A percentile compares a stretch with the other conserved stretches of the same genome.
These are phyloP conservation scores for Phoma sp. DNA, from an alignment of 2,329 filamentous ascomycete genomes.

Conservation along the genomic window DNA sequence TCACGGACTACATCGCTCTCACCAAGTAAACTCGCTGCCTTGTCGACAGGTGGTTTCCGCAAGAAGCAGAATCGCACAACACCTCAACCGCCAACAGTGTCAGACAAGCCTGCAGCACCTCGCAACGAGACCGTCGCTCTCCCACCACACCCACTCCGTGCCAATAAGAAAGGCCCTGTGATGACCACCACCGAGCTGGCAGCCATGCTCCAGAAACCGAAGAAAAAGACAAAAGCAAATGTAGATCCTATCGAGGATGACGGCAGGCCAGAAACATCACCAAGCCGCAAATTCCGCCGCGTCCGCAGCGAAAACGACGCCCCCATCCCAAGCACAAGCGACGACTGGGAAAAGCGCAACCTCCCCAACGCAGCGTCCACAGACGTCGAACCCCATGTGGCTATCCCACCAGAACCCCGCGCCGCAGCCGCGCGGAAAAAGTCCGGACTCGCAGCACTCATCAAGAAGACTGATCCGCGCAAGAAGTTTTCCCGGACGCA, in stretches of 20 bases:
- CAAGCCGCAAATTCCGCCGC: conserved; percentile 32
- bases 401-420: too few relatives aligned
- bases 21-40: conserved; percentile 21
- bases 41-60: conserved; percentile 39
- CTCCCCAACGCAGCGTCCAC: conserved; percentile 21
- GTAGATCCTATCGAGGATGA: conserved; percentile 37
- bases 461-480: conserved; percentile 43
- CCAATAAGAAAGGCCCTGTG: conserved; percentile 27
- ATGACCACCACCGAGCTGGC: conserved; percentile 43
- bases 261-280: background rate
- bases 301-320: conserved; percentile 44
- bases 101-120: background rate
- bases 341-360: conserved; percentile 41
- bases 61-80: conserved; percentile 27
- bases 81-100: background rate
- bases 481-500: conserved; percentile 37
- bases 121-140: conserved; percentile 22
- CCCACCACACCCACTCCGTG: conserved; percentile 28
- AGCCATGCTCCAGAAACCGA: conserved; percentile 30
- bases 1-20: conserved; percentile 22
- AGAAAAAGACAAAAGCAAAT: conserved; percentile 13
- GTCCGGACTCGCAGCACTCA: conserved; percentile 32
- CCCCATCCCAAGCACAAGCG: conserved; percentile 37
- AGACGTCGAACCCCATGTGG: too few relatives aligned
- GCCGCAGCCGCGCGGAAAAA: conserved; percentile 17